These are phyloP conservation scores for Trichoderma afroharzianum DNA, from an alignment of 2,329 filamentous ascomycete genomes.

Conservation along the genomic window DNA sequence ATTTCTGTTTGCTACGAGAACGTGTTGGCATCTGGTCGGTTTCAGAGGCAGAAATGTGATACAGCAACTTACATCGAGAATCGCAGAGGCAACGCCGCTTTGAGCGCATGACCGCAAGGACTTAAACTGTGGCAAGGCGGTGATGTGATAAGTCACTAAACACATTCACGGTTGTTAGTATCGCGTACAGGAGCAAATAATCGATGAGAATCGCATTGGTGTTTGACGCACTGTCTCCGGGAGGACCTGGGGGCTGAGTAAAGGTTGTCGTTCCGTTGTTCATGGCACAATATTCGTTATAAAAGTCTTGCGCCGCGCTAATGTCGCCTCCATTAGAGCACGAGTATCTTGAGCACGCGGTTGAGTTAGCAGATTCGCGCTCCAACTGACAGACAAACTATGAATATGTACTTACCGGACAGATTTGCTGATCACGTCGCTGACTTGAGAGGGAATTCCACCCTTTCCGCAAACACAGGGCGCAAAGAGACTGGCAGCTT, in stretches of 20 bases:
- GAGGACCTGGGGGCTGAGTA: slow-evolving; percentile 42
- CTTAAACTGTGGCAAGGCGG: slow-evolving; percentile 45
- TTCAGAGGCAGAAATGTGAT: not conserved
- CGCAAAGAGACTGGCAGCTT: slow-evolving; percentile 40
- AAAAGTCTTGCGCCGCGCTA: slow-evolving; percentile 47
- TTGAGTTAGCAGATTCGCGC: not conserved
- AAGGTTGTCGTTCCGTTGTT: slow-evolving; percentile 48
- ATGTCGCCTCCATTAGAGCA: slow-evolving; percentile 47
- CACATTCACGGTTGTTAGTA: slow-evolving; percentile 21
- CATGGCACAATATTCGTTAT: slow-evolving; percentile 50
- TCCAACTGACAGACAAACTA: too few relatives aligned
- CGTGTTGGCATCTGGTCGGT: too few relatives aligned
- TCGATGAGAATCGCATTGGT: not conserved
- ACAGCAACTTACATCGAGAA: slow-evolving; percentile 37
- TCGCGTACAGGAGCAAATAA: too few relatives aligned
- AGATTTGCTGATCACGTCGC: slow-evolving; percentile 39
- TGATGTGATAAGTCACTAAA: slow-evolving; percentile 53
- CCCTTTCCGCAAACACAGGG: slow-evolving; percentile 52
- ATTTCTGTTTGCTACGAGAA: slow-evolving; percentile 28
- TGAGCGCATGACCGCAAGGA: slow-evolving; percentile 45
- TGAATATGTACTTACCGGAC: slow-evolving; percentile 27
- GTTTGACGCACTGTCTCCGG: slow-evolving; percentile 46
- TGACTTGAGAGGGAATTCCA: slow-evolving; percentile 43
- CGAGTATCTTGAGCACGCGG: slow-evolving; percentile 27
- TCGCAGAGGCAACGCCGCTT: slow-evolving; percentile 39